Conservation (phyloP, 345 rosid species). For the Salix koriyanagi region DNA sequence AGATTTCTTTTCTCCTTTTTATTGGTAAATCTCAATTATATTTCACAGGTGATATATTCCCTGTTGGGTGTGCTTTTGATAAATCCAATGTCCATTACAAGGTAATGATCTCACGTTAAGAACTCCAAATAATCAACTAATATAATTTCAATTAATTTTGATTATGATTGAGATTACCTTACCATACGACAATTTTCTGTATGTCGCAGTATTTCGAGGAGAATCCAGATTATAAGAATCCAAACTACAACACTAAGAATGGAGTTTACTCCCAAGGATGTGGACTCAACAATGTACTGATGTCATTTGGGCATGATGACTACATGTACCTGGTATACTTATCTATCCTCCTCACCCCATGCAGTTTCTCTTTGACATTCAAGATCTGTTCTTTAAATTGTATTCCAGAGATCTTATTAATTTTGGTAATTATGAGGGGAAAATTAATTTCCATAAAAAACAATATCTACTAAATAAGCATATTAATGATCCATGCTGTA, state of each 20-base stretch:
- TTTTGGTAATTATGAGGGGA: too few species aligned
- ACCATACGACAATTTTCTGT: too few species aligned
- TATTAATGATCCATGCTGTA: conserved; percentile 5
- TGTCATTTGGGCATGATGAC: conserved; percentile 89
- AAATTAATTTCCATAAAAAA: too few species aligned
- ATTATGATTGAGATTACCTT: too few species aligned
- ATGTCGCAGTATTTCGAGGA: conserved; percentile 51
- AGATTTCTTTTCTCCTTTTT: too few species aligned
- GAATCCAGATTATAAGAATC: conserved; percentile 47
- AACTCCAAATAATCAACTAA: too few species aligned
- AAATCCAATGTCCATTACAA: conserved; percentile 59
- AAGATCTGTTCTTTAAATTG: too few species aligned
- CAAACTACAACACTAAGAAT: conserved; percentile 48
- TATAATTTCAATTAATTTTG: too few species aligned
- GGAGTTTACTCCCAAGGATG: conserved; percentile 67
- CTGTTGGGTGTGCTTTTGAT: conserved; percentile 63
- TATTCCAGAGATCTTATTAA: too few species aligned
- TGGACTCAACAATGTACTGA: conserved; percentile 58
- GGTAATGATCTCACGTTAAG: conserved; percentile 20
- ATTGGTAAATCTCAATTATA: too few species aligned
- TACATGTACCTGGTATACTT: conserved; percentile 67
- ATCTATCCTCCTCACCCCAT: too few species aligned
- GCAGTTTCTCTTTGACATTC: too few species aligned
- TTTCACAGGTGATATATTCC: conserved; percentile 60
- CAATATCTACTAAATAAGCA: neutral